Percentiles rank a stretch among this genome's conserved stretches.
Conservation (phyloP, 495 filamentous ascomycete species). For the Bacidia rubella region DNA sequence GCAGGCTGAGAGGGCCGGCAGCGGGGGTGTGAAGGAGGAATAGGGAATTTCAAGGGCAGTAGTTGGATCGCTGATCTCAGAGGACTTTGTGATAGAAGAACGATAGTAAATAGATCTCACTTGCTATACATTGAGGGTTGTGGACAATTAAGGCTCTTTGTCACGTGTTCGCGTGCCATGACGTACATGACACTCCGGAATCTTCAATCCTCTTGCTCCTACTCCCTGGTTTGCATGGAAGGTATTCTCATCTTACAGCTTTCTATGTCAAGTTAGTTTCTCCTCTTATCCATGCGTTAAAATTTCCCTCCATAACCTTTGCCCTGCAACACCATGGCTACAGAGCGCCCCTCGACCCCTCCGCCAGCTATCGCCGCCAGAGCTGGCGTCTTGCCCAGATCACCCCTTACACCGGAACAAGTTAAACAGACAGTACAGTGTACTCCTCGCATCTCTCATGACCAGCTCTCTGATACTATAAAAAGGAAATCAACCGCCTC, state of each 20-base stretch:
- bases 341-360: too few relatives aligned
- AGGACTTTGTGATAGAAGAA: background rate
- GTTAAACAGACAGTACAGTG: conserved; percentile 50
- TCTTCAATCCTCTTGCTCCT: too few relatives aligned
- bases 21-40: conserved; percentile 84
- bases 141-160: too few relatives aligned
- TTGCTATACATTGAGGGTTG: too few relatives aligned
- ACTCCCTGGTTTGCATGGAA: too few relatives aligned
- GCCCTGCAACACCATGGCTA: too few relatives aligned
- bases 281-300: too few relatives aligned
- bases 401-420: conserved; percentile 61
- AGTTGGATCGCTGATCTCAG: background rate
- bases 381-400: conserved; percentile 30
- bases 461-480: conserved; percentile 2
- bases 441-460: background rate
- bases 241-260: too few relatives aligned
- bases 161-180: too few relatives aligned
- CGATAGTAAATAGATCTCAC: background rate
- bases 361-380: conserved; percentile 31
- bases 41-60: conserved; percentile 30
- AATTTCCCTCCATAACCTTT: too few relatives aligned
- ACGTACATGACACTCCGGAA: too few relatives aligned
- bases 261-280: too few relatives aligned
- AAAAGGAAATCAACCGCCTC: conserved; percentile 76
- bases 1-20: conserved; percentile 70